Conservation (phyloP, 805 yeast species). For the Kockiozyma suomiensis region DNA sequence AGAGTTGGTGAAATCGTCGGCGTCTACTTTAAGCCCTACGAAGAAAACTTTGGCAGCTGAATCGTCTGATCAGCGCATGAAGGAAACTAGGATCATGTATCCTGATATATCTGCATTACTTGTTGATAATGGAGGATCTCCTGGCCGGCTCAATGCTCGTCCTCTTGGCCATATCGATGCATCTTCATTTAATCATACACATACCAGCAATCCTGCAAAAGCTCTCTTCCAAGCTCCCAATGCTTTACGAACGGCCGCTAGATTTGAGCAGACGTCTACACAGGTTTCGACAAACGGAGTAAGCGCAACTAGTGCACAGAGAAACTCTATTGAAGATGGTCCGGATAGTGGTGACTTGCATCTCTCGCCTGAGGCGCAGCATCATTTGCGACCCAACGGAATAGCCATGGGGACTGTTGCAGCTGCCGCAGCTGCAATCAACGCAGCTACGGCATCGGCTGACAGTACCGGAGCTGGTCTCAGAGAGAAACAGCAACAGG, state of each 20-base stretch:
- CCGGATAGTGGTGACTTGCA: conserved; percentile 19
- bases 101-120: conserved; percentile 20
- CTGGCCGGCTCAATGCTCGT: not conserved
- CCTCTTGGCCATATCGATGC: not conserved
- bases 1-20: not conserved
- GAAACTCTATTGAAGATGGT: conserved; percentile 12
- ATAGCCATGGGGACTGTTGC: not conserved
- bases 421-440: conserved; percentile 5
- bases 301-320: conserved; percentile 3
- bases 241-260: not conserved
- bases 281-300: not conserved
- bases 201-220: conserved; percentile 21
- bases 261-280: not conserved
- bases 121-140: conserved; percentile 10
- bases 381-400: not conserved
- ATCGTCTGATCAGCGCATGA: not conserved
- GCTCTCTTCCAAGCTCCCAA: conserved; percentile 17
- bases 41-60: not conserved
- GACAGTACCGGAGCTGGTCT: not conserved
- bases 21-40: not conserved
- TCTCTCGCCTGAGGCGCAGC: conserved; percentile 16
- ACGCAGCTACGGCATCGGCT: not conserved
- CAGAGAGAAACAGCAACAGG: conserved; percentile 7
- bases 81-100: conserved; percentile 10
- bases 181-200: not conserved